These are phyloP conservation scores for Saccharomycopsis olivae DNA, from an alignment of 805 yeast genomes.

Conservation along the genomic window DNA sequence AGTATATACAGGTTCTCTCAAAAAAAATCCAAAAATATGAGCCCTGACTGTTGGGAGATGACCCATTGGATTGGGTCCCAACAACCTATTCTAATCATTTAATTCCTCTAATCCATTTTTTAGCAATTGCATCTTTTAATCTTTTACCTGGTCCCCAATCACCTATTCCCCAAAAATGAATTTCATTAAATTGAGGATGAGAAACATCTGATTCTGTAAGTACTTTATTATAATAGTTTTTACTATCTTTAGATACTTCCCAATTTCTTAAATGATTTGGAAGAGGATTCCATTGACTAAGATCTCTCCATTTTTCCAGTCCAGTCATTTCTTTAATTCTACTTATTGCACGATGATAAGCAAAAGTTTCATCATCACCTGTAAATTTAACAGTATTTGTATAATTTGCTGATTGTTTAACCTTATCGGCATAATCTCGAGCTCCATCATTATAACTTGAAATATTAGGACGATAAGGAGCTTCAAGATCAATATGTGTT, in stretches of 20 bases:
- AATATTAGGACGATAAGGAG: conserved; percentile 63
- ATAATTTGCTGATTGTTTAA: conserved; percentile 27
- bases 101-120: conserved; percentile 42
- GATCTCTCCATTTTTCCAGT: conserved; percentile 39
- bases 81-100: too few species aligned
- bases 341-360: conserved; percentile 60
- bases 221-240: conserved; percentile 21
- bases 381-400: conserved; percentile 47
- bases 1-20: too few species aligned
- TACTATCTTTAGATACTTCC: conserved; percentile 28
- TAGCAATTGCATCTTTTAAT: conserved; percentile 43
- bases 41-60: too few species aligned
- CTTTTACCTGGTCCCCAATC: conserved; percentile 43
- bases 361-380: conserved; percentile 70
- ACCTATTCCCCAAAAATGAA: conserved; percentile 65
- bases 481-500: conserved; percentile 45
- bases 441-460: conserved; percentile 47
- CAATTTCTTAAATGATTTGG: conserved; percentile 45
- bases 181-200: conserved; percentile 29
- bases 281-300: conserved; percentile 45
- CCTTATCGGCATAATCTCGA: conserved; percentile 23
- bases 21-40: too few species aligned
- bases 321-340: conserved; percentile 51
- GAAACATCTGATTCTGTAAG: background rate
- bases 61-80: too few species aligned